Evolutionary conservation across 75 land plant species (phyloP), one percentile per base, ranked within the genome.

Genomic region (Chamaecyparis obtusa): DNA sequence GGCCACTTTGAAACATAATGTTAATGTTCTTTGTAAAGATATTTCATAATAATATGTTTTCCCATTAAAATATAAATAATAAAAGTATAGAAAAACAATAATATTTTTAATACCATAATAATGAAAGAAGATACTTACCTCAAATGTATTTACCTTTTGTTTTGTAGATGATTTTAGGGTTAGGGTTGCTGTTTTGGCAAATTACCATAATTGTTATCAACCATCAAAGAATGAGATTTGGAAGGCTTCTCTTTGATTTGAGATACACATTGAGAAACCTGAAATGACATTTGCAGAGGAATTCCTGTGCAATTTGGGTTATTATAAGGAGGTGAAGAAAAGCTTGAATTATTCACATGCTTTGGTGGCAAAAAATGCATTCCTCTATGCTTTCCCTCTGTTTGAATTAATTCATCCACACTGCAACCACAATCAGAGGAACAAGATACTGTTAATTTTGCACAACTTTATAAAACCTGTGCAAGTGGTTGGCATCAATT

Each of bases 401-500:
- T 85, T 86, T 80, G 32, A 84, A 69, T 54, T 64, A 72, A 3
- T 71, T 51, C 88, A 54, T 54, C 36, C 83, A 37, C 35, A 71
- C n/a, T 86, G 85, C 55, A n/a, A 84, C 91, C 89, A 71, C 85
- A 64, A 36, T 85, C 84, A 57, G 71, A 54, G 39, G 78, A 74
- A 24, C 83, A 89, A 71, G 83, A 60, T 32, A 69, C 89, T 32
- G 89, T 84, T 44, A 90, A 81, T 82, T 91, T 90, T 80, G 88
- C 87, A 89, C 90, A 90, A 44, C 85, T 94, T 56, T 91, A 89
- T 83, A 92, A 60, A 37, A 91, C 92, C 77, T 89, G 90, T 54
- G 86, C 89, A 86, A 90, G 90, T 39, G 91, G 92, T 35, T 87
- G 88, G 27, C 92, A 87, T 79, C 91, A 91, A 56, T 92, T 92